Base-by-base conservation (phyloP, 2,329 filamentous ascomycete species). In the Aspergillus cejpii region DNA sequence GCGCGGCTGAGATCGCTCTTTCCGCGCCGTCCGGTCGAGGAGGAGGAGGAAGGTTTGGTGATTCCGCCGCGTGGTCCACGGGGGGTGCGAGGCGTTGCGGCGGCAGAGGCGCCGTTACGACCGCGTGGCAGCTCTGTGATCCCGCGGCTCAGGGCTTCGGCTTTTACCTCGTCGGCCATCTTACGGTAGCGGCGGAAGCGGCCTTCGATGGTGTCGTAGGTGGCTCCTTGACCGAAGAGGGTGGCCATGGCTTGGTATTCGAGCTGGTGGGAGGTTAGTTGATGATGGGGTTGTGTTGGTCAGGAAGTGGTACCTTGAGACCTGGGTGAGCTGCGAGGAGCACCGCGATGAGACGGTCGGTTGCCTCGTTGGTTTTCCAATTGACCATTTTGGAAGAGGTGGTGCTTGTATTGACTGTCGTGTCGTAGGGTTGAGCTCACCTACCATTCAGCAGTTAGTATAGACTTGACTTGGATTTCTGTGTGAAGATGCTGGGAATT, bases 141-240 rank as follows among this genome's bases (percentile, higher is more conserved):
- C 6, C 48, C 58, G 2, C 45, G 37, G 0, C 37, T 10, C 2
- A 45, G 42, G 1, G 57, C 54, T 5, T 64, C 61, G 3, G 55
- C 56, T 31, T 59, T 58, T 11, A 75, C 59, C 0, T 51, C 49
- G 0, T 60, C 56, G 0, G 73, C 71, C 1, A 60, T 39, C 38
- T 67, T 67, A 38, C 73, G 74, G 47, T 67, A 69, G 37, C 63
- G 65, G 34, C 72, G 69, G 27, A 77, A 67, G 2, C 65, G 67
- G 34, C 65, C 64, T 48, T 77, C 69, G 19, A 78, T 66, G 0
- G 73, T 61, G 47, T 75, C 63, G 58, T 74, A 74, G 0, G 70
- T 75, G 1, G 71, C 70, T 0, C 66, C 69, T 6, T 64, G 52
- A 1, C 71, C 72, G 50, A 71, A 77, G 41, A 72, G 57, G 2